These are phyloP conservation scores for Nicotiana benthamiana DNA, from an alignment of 257 asterid genomes.

Conservation along the genomic window DNA sequence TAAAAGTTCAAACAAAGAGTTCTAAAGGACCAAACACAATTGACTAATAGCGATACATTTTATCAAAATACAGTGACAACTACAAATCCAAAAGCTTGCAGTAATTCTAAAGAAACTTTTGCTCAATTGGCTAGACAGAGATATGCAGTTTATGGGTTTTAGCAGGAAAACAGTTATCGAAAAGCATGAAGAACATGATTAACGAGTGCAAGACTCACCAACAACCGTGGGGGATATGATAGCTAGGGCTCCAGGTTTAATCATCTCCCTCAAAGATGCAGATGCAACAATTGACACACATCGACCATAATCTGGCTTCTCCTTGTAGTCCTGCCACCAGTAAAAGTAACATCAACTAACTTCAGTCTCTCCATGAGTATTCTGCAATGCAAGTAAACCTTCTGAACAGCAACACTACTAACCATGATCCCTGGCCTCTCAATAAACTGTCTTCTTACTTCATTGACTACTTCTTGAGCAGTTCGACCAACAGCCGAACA, in stretches of 20 bases:
- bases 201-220: slow-evolving; percentile 39
- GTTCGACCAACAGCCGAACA: slow-evolving; percentile 97
- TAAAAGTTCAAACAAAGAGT: background rate
- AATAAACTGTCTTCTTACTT: slow-evolving; percentile 95
- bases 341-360: background rate
- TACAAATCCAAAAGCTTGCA: background rate
- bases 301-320: slow-evolving; percentile 94
- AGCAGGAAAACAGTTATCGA: background rate
- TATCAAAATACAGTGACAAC: background rate
- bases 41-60: background rate
- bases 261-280: slow-evolving; percentile 98
- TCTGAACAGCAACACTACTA: slow-evolving; percentile 20
- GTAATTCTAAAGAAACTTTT: background rate
- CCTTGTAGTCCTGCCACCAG: slow-evolving; percentile 75
- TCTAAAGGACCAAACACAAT: background rate
- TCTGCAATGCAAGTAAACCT: slow-evolving; percentile 1
- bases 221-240: slow-evolving; percentile 80
- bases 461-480: slow-evolving; percentile 98
- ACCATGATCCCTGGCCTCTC: slow-evolving; percentile 99
- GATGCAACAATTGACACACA: slow-evolving; percentile 98
- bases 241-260: slow-evolving; percentile 97
- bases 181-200: background rate
- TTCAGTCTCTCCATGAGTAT: background rate
- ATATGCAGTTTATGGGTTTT: background rate
- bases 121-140: background rate